phyloP scores from a whole-genome alignment of 2,329 filamentous ascomycete genomes.

The Diaporthe aspalathi region DNA sequence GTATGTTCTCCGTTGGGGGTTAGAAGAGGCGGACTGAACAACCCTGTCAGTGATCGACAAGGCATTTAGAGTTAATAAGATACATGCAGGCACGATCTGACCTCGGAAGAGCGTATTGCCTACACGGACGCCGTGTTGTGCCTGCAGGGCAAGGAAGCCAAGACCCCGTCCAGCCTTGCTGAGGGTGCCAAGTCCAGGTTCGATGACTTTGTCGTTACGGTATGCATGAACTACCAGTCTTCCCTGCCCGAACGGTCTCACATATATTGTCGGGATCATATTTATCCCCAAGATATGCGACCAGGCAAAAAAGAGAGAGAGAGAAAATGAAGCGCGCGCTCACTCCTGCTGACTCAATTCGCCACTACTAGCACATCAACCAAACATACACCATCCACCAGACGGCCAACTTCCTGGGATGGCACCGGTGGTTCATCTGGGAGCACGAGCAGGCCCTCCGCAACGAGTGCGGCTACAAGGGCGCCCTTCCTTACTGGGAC shows the following conservation, averaged over 20 bases:
- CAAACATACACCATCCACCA: slow-evolving; percentile 34
- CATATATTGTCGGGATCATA: background rate
- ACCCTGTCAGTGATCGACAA: background rate
- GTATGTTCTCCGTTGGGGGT: background rate
- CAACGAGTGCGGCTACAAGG: slow-evolving; percentile 37
- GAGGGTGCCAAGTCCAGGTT: slow-evolving; percentile 47
- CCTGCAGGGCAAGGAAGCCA: slow-evolving; percentile 45
- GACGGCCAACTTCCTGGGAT: slow-evolving; percentile 32
- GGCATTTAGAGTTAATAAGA: slow-evolving; percentile 2
- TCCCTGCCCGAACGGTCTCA: slow-evolving; percentile 43
- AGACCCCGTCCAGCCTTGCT: slow-evolving; percentile 42
- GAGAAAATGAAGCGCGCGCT: background rate
- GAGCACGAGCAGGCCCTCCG: slow-evolving; percentile 34
- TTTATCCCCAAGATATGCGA: background rate
- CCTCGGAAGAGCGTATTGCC: slow-evolving; percentile 44
- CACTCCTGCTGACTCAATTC: slow-evolving; percentile 41
- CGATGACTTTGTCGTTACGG: slow-evolving; percentile 48
- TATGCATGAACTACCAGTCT: slow-evolving; percentile 39
- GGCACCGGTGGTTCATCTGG: slow-evolving; percentile 34
- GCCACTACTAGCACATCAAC: slow-evolving; percentile 37
- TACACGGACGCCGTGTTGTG: slow-evolving; percentile 47
- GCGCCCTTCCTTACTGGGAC: slow-evolving; percentile 54
- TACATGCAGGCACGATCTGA: slow-evolving; percentile 46
- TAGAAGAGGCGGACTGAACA: background rate
- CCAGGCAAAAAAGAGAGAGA: background rate